A percentile compares a stretch with the other conserved stretches of the same genome.
Conservation (phyloP, 208 protist species). For the Acanthamoeba triangularis region DNA sequence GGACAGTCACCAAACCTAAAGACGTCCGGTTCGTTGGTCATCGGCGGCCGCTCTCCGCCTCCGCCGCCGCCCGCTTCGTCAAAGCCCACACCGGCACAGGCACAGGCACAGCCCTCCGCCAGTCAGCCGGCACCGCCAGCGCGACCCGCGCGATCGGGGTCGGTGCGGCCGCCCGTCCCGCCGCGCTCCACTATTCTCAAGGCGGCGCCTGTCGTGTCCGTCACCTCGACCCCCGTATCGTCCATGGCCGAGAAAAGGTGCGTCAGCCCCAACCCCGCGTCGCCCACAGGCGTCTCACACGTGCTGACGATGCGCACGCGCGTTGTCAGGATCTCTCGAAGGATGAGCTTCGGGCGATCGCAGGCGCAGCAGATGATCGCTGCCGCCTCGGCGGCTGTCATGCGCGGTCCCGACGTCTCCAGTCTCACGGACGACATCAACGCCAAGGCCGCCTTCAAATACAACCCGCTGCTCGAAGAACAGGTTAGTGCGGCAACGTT, state of each 20-base stretch:
- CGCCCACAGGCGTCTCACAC: not conserved
- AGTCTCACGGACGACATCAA: conserved; percentile 78
- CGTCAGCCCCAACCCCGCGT: not conserved
- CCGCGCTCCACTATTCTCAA: not conserved
- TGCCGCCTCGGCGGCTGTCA: not conserved
- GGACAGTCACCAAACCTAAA: not conserved
- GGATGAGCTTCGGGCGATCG: not conserved
- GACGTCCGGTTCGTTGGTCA: not conserved
- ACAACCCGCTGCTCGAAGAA: conserved; percentile 82
- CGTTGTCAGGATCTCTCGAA: not conserved
- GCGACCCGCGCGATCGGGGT: not conserved
- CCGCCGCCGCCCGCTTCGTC: not conserved
- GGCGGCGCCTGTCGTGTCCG: not conserved
- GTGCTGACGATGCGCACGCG: not conserved
- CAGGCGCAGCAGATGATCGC: not conserved
- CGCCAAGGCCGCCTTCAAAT: conserved; percentile 85
- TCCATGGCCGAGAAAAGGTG: not conserved
- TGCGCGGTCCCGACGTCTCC: conserved; percentile 61
- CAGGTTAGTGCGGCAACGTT: not conserved
- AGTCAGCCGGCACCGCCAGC: not conserved
- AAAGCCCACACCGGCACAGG: not conserved
- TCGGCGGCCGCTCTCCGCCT: not conserved
- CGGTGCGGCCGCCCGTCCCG: not conserved
- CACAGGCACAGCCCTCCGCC: not conserved
- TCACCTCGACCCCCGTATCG: not conserved